Evolutionary conservation across 441 rosid genomes (phyloP), one percentile per base, ranked within the genome.

Genomic region (Pelargonium citronellum): DNA sequence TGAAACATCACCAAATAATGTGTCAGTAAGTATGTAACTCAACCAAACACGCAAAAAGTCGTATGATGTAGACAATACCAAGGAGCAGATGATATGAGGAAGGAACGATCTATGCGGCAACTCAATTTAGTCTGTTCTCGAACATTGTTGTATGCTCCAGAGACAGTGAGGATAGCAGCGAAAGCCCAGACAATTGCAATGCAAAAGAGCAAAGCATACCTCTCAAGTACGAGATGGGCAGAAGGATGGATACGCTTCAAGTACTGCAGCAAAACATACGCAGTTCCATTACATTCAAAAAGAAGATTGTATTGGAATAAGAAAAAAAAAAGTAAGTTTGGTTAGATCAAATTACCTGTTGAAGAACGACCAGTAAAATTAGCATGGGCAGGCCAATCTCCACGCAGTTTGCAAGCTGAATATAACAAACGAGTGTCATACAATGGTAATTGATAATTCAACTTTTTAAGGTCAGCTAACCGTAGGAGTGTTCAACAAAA

Each of bases 351-450:
- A 70, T 34, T 71, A 91, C 99, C 92, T 95, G 94, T 61, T 85
- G 96, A 41, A 80, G 72, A 76, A 84, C 7, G 27, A 95, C 78
- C 15, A 91, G 83, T 41, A 91, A 71, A 81, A 95, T 83, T 75
- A 95, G 86, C 97, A 91, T 91, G 1, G 99, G 99, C 74, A 95
- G 86, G 73, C 99, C 99, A 53, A 91, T 76, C 83, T 95, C 96
- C 74, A 87, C 89, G 17, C 99, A 94, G 63, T 83, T 87, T 46
- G 88, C 99, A 67, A 94, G 96, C 99, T 94, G 91, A 66, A 75
- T 17, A 69, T 4, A 41, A 69, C 47, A 63, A 58, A 71, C 47
- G 61, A 74, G 19, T 20, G 51, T 58, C 11, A 81, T 64, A 43
- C 63, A 46, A 19, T 17, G 34, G 70, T 5, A n/a, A 13, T 62